Percentiles rank a stretch among this genome's conserved stretches.
These are phyloP conservation scores for Cladorrhinum sp. DNA, from an alignment of 2,329 filamentous ascomycete species.

Conservation along the genomic window DNA sequence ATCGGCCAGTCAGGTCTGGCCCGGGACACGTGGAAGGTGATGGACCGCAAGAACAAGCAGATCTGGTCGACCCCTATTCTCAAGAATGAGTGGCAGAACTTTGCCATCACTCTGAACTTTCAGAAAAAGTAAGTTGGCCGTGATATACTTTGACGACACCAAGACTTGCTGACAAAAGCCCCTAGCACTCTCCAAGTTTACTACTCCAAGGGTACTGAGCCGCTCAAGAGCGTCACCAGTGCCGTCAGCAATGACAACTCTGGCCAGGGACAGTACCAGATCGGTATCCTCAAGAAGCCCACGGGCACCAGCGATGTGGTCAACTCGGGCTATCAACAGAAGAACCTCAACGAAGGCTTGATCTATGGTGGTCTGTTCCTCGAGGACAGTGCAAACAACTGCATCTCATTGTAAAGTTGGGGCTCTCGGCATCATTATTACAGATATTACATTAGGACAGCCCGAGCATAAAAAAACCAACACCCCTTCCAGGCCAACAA, in stretches of 20 bases:
- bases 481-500: neutral
- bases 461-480: neutral
- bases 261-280: conserved; percentile 54
- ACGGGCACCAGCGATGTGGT: conserved; percentile 50
- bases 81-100: conserved; percentile 56
- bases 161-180: neutral
- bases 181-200: conserved; percentile 53
- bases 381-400: conserved; percentile 43
- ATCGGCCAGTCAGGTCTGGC: conserved; percentile 35
- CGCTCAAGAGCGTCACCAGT: conserved; percentile 46
- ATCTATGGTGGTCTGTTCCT: conserved; percentile 51
- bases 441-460: neutral
- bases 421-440: neutral
- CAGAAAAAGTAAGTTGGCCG: conserved; percentile 46
- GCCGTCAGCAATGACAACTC: conserved; percentile 48
- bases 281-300: conserved; percentile 58
- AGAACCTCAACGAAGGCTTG: conserved; percentile 46
- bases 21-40: conserved; percentile 41
- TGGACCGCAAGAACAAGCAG: conserved; percentile 38
- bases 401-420: conserved; percentile 38
- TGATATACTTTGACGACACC: neutral
- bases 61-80: conserved; percentile 44
- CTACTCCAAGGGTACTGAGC: conserved; percentile 49
- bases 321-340: conserved; percentile 48
- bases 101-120: conserved; percentile 56